Base-by-base conservation (phyloP, 148 eudicot species). In the Fagopyrum tataricum region DNA sequence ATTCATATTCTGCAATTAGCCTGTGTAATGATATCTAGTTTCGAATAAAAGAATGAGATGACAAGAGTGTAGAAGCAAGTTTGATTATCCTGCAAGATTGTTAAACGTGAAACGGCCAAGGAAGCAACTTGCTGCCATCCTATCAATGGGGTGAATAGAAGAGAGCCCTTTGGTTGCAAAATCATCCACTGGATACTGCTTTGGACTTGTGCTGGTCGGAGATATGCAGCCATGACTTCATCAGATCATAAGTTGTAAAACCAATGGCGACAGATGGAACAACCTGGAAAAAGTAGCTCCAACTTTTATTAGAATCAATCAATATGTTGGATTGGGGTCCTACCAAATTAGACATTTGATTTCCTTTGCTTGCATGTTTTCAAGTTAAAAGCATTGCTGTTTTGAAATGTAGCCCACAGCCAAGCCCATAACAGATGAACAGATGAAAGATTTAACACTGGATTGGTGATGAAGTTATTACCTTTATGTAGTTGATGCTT, bases 231-330 rank as follows among this genome's bases (percentile, higher is more conserved):
- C 86, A 89, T 1, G 85, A 79, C 80, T 91, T 91, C 91, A 89
- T 87, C 67, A 80, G 76, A 80, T 91, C 97, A 71, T 91, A 89
- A n/a, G 88, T 86, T 0, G 93, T 91, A 77, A 91, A 91, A 73
- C 97, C 97, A 62, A 91, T 89, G 66, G 97, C 97, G 20, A 85
- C 93, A 0, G 93, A 89, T 31, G 97, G 97, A 61, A 91, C 97
- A 52, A 91, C 85, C 89, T 83, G 81, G 17, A 26, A 67, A 62
- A 61, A 39, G 13, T 1, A 64, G 39, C 18, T 59, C 6, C 42
- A 64, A 2, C 43, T 5, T 31, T 37, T 5, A 64, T 64, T 39
- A 64, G 43, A 64, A 37, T 61, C 44, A 64, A 37, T 61, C 44
- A 13, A 14, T 37, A 64, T 64, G 31, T 59, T 59, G 66, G 64